phyloP scores from a whole-genome alignment of 2,329 filamentous ascomycete genomes.

The Aspergillus oerlinghausenensis region DNA sequence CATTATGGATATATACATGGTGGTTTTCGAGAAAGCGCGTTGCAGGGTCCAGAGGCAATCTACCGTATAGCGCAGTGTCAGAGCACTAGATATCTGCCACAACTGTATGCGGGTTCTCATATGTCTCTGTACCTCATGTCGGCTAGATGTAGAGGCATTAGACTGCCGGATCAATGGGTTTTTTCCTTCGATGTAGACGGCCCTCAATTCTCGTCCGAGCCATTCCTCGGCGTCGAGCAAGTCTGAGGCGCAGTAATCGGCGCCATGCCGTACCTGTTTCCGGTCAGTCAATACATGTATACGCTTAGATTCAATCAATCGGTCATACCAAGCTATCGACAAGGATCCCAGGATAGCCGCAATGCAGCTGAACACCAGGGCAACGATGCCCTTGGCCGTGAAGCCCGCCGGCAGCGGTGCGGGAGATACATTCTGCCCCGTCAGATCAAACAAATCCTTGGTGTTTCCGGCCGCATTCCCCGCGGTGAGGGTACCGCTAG shows the following conservation, averaged over 20 bases:
- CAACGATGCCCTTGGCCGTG: conserved; percentile 64
- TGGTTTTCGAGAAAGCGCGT: background rate
- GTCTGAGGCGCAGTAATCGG: background rate
- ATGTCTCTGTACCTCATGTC: background rate
- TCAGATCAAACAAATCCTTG: conserved; percentile 57
- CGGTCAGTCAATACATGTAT: background rate
- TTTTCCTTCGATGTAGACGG: background rate
- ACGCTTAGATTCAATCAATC: background rate
- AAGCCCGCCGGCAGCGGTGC: conserved; percentile 62
- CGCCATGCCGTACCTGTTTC: background rate
- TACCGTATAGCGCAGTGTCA: background rate
- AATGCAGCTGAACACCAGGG: conserved; percentile 66
- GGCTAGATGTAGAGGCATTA: background rate
- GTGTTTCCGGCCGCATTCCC: conserved; percentile 75
- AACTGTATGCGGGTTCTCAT: background rate
- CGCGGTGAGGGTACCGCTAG: conserved; percentile 44
- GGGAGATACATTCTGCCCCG: conserved; percentile 54
- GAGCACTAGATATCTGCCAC: too few species aligned
- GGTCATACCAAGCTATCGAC: conserved; percentile 59
- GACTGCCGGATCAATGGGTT: background rate
- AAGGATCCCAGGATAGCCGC: conserved; percentile 63
- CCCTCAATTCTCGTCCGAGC: background rate
- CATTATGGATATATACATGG: background rate
- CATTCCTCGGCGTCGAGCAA: background rate
- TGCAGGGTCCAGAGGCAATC: background rate